A percentile compares a stretch with the other conserved stretches of the same genome.
Conservation (phyloP, 345 rosid species). For the Microthlaspi erraticum region DNA sequence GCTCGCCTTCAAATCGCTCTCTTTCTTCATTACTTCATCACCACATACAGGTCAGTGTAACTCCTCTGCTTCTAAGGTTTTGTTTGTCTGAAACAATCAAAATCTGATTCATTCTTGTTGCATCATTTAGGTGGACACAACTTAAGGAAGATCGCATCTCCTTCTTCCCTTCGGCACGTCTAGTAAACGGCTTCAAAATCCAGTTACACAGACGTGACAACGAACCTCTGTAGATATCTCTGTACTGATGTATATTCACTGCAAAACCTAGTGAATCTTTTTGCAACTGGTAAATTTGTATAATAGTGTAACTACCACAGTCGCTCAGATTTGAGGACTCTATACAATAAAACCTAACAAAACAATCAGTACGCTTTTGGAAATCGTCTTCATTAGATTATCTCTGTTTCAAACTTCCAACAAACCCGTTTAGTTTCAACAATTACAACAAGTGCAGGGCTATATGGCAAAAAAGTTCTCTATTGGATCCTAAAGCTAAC, state of each 20-base stretch:
- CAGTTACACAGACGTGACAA: conserved; percentile 45
- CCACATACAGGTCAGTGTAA: conserved; percentile 57
- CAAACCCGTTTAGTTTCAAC: conserved; percentile 40
- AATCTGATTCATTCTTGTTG: conserved; percentile 9
- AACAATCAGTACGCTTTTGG: background rate
- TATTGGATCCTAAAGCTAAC: conserved; percentile 35
- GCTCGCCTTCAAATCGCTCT: conserved; percentile 89
- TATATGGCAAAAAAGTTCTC: conserved; percentile 34
- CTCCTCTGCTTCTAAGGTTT: conserved; percentile 15
- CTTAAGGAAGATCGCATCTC: conserved; percentile 72
- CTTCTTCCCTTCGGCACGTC: conserved; percentile 86
- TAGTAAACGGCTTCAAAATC: conserved; percentile 81
- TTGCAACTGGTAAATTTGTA: conserved; percentile 26
- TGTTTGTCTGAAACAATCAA: conserved; percentile 10
- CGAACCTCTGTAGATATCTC: conserved; percentile 30
- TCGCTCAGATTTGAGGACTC: conserved; percentile 4
- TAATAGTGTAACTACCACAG: conserved; percentile 8
- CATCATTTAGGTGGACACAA: conserved; percentile 65
- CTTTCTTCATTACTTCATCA: conserved; percentile 71
- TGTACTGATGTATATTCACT: conserved; percentile 25
- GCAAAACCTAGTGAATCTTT: conserved; percentile 22
- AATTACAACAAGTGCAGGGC: conserved; percentile 40
- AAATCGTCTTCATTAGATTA: conserved; percentile 27
- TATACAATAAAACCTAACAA: background rate
- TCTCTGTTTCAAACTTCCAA: conserved; percentile 31